Evolutionary conservation across 306 rosid genomes (phyloP).

Genomic region (Senna tora): DNA sequence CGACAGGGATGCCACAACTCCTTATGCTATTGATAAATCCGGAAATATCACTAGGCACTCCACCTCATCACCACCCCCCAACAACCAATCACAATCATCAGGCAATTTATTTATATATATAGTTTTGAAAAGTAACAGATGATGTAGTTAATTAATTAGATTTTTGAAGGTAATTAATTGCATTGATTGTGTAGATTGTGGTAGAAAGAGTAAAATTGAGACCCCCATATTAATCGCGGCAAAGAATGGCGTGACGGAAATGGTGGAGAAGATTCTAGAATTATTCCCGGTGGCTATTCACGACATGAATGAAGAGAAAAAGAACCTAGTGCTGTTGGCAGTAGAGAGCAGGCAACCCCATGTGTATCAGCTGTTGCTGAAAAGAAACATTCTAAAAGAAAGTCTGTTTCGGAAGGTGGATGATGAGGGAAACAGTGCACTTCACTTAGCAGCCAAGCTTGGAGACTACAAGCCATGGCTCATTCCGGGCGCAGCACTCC

Average conservation of each 20-base stretch:
- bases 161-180: too few species aligned
- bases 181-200: too few species aligned
- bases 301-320: constrained; percentile 44
- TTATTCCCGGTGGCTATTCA: constrained; percentile 56
- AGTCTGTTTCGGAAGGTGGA: constrained; percentile 47
- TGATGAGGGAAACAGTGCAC: constrained; percentile 55
- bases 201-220: constrained; percentile 13
- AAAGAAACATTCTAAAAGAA: constrained; percentile 24
- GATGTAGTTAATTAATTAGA: too few species aligned
- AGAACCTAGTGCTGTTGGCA: constrained; percentile 60
- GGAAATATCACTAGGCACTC: too few species aligned
- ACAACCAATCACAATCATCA: too few species aligned
- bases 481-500: constrained; percentile 57
- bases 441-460: constrained; percentile 61
- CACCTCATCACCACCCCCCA: too few species aligned
- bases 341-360: constrained; percentile 66
- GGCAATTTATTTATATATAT: too few species aligned
- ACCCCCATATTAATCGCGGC: constrained; percentile 63
- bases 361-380: constrained; percentile 39
- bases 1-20: too few species aligned
- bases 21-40: too few species aligned
- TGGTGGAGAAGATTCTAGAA: constrained; percentile 51
- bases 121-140: too few species aligned
- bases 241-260: constrained; percentile 59
- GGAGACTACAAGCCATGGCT: constrained; percentile 54